Base-by-base conservation (phyloP, 148 eudicot genomes). In the Silene conica region DNA sequence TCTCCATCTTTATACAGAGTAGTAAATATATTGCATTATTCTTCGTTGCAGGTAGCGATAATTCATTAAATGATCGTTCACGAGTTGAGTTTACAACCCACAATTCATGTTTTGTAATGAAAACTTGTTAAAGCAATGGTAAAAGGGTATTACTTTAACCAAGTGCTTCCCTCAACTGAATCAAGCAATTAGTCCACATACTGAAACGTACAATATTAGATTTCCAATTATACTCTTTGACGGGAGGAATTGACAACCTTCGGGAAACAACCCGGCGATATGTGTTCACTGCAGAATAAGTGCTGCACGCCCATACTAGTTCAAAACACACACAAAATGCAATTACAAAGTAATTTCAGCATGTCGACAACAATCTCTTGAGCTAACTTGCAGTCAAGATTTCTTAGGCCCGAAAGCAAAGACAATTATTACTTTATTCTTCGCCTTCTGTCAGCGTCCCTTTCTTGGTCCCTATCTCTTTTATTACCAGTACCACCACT, bases 381-480 rank as follows among this genome's bases (percentile, higher is more conserved):
- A 13, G 16, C 13, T 10, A 48, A 11, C 16, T 50, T 13, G 55
- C 55, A 50, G 55, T 50, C 55, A 1, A 2, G 55, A 14, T 50
- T 50, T 50, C 55, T 50, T 50, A 13, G 55, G 55, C 55, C 55
- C 55, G 43, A 50, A 50, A 50, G 55, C 54, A 48, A 48, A 48
- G 54, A n/a, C 68, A 69, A 34, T 8, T 11, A 46, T 83, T 80
- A 91, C 62, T 80, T 87, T 22, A 80, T 73, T 81, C 89, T 81
- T 72, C 91, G 84, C 79, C 88, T 84, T 76, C 89, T 72, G 18
- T 92, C 97, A 66, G 81, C 77, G 50, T 89, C 92, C 75, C 87
- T 87, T 1, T 87, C 91, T 28, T 89, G 85, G 45, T 78, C 80
- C 74, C 72, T 77, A 22, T 82, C 86, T 69, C 87, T 79, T 28